These are phyloP conservation scores for Hypomyces perniciosus DNA, from an alignment of 2,329 filamentous ascomycete species.

Conservation along the genomic window DNA sequence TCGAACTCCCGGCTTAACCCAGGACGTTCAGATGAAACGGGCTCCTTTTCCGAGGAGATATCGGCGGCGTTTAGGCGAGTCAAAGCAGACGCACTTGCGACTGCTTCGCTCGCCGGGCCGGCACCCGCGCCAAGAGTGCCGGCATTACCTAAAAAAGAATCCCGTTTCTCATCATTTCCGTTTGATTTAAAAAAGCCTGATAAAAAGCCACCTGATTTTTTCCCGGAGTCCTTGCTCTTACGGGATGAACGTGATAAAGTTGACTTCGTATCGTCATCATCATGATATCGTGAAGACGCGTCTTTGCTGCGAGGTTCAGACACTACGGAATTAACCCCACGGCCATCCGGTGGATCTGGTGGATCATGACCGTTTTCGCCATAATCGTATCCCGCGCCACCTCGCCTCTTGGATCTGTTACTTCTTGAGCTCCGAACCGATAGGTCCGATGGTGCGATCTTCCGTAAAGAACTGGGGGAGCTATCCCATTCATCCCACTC, in stretches of 20 bases:
- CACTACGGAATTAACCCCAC: slow-evolving; percentile 44
- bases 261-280: slow-evolving; percentile 42
- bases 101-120: slow-evolving; percentile 52
- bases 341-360: slow-evolving; percentile 37
- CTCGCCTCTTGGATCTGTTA: slow-evolving; percentile 35
- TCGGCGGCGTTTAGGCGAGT: slow-evolving; percentile 42
- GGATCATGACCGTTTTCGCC: slow-evolving; percentile 30
- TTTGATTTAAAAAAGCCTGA: slow-evolving; percentile 44
- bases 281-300: slow-evolving; percentile 25
- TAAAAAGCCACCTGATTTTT: slow-evolving; percentile 38
- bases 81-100: slow-evolving; percentile 34
- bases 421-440: slow-evolving; percentile 34
- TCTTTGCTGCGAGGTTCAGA: slow-evolving; percentile 37
- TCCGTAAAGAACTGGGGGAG: slow-evolving; percentile 6
- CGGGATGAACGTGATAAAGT: slow-evolving; percentile 24
- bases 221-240: slow-evolving; percentile 34
- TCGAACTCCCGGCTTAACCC: slow-evolving; percentile 25
- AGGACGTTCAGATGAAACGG: slow-evolving; percentile 21
- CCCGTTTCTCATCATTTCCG: slow-evolving; percentile 34
- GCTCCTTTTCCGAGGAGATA: slow-evolving; percentile 34
- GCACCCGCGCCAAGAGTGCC: slow-evolving; percentile 64
- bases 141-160: slow-evolving; percentile 69
- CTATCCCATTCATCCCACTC: slow-evolving; percentile 11
- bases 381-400: slow-evolving; percentile 30
- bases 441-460: slow-evolving; percentile 30